Conservation (phyloP, 306 rosid species). For the Quercus alba region DNA sequence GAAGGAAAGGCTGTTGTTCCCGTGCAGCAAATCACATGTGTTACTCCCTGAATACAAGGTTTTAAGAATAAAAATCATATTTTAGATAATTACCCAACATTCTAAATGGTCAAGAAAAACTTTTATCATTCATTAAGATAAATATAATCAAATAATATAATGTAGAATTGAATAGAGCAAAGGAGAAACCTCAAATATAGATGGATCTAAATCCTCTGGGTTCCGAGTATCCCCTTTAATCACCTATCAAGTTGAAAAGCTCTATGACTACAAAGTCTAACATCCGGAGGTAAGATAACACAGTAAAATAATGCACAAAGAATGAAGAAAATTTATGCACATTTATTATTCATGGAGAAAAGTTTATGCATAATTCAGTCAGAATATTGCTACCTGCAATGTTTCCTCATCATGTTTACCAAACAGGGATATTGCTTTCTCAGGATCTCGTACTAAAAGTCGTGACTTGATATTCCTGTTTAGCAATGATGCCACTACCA, state of each 20-base stretch:
- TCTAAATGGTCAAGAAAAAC: neutral
- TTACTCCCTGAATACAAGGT: constrained; percentile 68
- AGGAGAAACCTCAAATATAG: constrained; percentile 69
- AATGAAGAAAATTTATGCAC: neutral
- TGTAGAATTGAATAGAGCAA: neutral
- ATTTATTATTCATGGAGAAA: neutral
- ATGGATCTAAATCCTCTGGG: constrained; percentile 65
- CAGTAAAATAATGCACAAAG: neutral
- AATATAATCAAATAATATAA: neutral
- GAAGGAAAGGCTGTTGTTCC: constrained; percentile 99
- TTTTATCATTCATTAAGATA: neutral
- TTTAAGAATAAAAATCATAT: constrained; percentile 5
- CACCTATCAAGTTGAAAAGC: constrained; percentile 52
- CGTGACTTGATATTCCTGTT: constrained; percentile 67
- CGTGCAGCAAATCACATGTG: constrained; percentile 93
- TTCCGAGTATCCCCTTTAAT: constrained; percentile 79
- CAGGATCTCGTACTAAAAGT: constrained; percentile 67
- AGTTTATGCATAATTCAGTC: neutral
- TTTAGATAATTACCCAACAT: neutral
- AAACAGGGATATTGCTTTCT: constrained; percentile 68
- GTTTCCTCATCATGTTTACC: constrained; percentile 65
- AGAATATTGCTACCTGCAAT: constrained; percentile 52
- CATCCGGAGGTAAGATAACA: neutral
- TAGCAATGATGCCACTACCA: constrained; percentile 83
- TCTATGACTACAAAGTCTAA: constrained; percentile 6